Conservation (phyloP, 345 rosid genomes). For the Eucalyptus polyanthemos region DNA sequence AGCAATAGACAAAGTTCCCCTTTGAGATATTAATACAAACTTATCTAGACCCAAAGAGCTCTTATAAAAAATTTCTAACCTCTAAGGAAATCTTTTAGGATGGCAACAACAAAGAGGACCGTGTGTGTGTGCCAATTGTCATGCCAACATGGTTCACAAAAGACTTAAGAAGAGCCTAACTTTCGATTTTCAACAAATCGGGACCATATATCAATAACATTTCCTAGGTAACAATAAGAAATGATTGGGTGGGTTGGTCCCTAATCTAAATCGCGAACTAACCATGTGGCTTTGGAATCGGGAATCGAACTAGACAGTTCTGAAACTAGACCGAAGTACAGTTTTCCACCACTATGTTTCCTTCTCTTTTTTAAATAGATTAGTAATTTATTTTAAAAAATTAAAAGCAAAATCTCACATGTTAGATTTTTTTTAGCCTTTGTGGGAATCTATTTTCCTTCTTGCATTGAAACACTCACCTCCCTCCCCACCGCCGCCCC, state of each 20-base stretch:
- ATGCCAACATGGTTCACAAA: neutral
- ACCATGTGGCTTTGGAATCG: neutral
- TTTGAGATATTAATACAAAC: neutral
- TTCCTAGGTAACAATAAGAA: accelerated
- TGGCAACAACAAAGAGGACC: neutral
- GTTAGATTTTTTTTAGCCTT: neutral
- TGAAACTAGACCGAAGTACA: accelerated
- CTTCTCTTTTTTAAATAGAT: neutral
- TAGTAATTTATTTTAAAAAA: too few relatives aligned
- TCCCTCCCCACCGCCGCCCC: too few relatives aligned
- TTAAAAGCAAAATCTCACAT: neutral
- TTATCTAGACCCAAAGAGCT: neutral
- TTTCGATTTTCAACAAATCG: neutral
- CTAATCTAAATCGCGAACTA: neutral
- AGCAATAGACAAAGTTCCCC: neutral
- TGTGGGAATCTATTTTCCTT: too few relatives aligned
- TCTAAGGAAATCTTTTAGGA: neutral
- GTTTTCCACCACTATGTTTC: neutral
- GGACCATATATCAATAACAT: neutral
- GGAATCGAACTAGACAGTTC: neutral
- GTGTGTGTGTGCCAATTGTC: neutral
- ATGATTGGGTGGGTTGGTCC: neutral
- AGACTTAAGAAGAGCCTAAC: neutral
- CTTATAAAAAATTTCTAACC: neutral
- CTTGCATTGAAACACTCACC: too few relatives aligned